Percentiles rank a stretch among this genome's conserved stretches.
Conservation (phyloP, 768 basidiomycete species). For the Mrakia frigida region DNA sequence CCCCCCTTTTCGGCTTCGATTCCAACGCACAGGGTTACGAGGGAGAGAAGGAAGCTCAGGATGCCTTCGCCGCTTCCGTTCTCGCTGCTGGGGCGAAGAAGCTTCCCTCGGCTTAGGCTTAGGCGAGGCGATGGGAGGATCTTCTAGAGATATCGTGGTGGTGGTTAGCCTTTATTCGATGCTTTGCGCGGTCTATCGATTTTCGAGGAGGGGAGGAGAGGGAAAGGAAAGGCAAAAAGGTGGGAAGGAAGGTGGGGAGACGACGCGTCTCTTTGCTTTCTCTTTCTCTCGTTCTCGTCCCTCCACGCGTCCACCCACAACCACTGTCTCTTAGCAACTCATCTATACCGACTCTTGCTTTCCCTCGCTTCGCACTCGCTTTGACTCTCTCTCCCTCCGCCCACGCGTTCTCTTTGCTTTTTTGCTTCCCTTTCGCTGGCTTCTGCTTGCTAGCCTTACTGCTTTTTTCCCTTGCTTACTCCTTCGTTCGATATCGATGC, state of each 20-base stretch:
- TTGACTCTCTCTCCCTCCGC: background rate
- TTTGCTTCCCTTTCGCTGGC: background rate
- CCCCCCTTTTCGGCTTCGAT: background rate
- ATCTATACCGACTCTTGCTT: background rate
- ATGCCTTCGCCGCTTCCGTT: conserved; percentile 7
- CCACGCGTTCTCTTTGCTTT: background rate
- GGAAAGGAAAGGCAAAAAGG: background rate
- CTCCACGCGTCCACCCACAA: too few species aligned
- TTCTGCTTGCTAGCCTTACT: too few species aligned
- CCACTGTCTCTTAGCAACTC: too few species aligned
- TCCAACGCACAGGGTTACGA: conserved; percentile 26
- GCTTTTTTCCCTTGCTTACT: too few species aligned
- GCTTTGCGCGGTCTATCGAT: too few species aligned
- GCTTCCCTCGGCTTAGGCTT: background rate
- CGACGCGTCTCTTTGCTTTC: too few species aligned
- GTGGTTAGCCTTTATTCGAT: too few species aligned
- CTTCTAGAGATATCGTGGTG: too few species aligned
- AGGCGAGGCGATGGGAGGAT: too few species aligned
- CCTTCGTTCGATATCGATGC: too few species aligned
- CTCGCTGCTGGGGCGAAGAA: background rate
- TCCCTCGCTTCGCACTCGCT: background rate
- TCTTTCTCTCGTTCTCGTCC: too few species aligned
- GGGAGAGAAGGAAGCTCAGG: conserved; percentile 32
- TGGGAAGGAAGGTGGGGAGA: background rate
- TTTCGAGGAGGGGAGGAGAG: background rate